Percentiles rank a stretch among this genome's conserved stretches.
These are phyloP conservation scores for Pythium scleroteichum DNA, from an alignment of 352 stramenopile species.

Conservation along the genomic window DNA sequence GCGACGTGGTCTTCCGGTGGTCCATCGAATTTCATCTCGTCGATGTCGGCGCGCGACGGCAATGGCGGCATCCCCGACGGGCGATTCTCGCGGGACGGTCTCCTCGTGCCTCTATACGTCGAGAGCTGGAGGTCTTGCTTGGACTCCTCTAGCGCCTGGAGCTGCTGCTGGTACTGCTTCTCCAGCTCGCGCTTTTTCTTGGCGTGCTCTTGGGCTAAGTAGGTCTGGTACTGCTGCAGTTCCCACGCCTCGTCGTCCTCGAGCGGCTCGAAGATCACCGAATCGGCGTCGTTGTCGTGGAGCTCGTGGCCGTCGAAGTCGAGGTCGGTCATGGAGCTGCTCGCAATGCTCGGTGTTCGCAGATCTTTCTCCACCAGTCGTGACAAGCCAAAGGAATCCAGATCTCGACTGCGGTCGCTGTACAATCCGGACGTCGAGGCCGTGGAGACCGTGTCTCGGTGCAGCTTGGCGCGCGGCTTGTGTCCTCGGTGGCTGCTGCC, in stretches of 20 bases:
- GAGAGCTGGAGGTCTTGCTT: not conserved
- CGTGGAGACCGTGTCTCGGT: conserved; percentile 5
- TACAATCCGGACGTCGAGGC: conserved; percentile 1
- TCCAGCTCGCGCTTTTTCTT: not conserved
- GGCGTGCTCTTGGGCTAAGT: not conserved
- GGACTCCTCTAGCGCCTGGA: not conserved
- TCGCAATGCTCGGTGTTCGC: not conserved
- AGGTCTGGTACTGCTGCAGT: not conserved
- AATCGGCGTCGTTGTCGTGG: conserved; percentile 9
- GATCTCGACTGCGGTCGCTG: not conserved
- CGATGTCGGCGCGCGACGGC: not conserved
- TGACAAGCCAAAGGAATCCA: conserved; percentile 6
- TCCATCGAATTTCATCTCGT: not conserved
- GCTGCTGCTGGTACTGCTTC: not conserved
- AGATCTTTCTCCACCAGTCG: not conserved
- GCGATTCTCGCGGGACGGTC: not conserved
- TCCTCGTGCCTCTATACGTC: not conserved
- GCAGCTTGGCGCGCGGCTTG: not conserved
- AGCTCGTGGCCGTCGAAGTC: conserved; percentile 5
- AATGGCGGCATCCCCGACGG: not conserved
- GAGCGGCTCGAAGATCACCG: conserved; percentile 1
- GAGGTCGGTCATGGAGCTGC: not conserved
- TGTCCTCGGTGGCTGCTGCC: not conserved
- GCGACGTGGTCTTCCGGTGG: not conserved
- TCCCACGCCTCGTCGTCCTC: not conserved